Percentiles rank a stretch among this genome's conserved stretches.
These are phyloP conservation scores for Furcasterigmium furcatum DNA, from an alignment of 2,329 filamentous ascomycete species.

Conservation along the genomic window DNA sequence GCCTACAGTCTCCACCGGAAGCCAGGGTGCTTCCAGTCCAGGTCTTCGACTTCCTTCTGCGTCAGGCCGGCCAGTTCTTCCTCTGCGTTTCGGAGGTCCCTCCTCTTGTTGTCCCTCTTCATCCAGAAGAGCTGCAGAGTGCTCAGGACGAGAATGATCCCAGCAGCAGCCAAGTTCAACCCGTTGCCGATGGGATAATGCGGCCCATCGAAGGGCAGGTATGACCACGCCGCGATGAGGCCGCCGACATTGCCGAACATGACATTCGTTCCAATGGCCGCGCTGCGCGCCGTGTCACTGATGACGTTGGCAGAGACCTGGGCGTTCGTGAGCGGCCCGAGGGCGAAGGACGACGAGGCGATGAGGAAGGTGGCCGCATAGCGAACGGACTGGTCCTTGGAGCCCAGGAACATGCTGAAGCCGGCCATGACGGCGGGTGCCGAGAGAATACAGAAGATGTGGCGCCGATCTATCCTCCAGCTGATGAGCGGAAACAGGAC, in stretches of 20 bases:
- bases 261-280: slow-evolving; percentile 59
- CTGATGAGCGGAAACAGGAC: slow-evolving; percentile 54
- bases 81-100: slow-evolving; percentile 22
- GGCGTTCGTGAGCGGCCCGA: slow-evolving; percentile 62
- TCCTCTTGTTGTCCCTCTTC: slow-evolving; percentile 15
- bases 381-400: slow-evolving; percentile 43
- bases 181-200: slow-evolving; percentile 12
- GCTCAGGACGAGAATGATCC: slow-evolving; percentile 4
- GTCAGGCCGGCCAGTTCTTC: slow-evolving; percentile 50
- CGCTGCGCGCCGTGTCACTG: slow-evolving; percentile 62
- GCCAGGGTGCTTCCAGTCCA: slow-evolving; percentile 65
- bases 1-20: slow-evolving; percentile 60
- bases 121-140: slow-evolving; percentile 8
- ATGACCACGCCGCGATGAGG: slow-evolving; percentile 12
- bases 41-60: slow-evolving; percentile 49
- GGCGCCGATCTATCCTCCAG: slow-evolving; percentile 56
- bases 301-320: slow-evolving; percentile 67
- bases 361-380: slow-evolving; percentile 69
- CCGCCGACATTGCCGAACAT: slow-evolving; percentile 24
- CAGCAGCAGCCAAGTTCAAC: slow-evolving; percentile 8
- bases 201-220: slow-evolving; percentile 9
- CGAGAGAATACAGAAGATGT: slow-evolving; percentile 55
- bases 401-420: slow-evolving; percentile 66
- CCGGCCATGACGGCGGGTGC: slow-evolving; percentile 62
- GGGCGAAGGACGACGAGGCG: slow-evolving; percentile 57